phyloP scores from a whole-genome alignment of 805 yeast genomes.

The Ogataea saltuana region DNA sequence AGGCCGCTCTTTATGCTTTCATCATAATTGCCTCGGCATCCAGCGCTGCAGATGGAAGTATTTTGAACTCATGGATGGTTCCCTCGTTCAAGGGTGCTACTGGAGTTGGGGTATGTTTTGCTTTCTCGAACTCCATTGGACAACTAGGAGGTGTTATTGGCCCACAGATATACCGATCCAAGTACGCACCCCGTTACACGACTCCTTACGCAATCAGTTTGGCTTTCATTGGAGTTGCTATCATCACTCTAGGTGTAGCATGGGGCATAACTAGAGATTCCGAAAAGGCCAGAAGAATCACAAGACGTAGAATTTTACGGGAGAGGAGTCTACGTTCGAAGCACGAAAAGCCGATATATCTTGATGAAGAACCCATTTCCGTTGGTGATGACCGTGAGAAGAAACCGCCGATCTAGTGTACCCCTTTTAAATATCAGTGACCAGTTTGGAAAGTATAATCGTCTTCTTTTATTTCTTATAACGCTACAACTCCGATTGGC shows the following conservation, averaged over 20 bases:
- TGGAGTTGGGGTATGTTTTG: slow-evolving; percentile 5
- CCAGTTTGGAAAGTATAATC: too few species aligned
- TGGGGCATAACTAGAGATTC: background rate
- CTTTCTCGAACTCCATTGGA: slow-evolving; percentile 9
- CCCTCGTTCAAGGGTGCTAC: slow-evolving; percentile 9
- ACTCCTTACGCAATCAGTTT: slow-evolving; percentile 5
- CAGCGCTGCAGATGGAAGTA: slow-evolving; percentile 10
- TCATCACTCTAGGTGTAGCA: background rate
- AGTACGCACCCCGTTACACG: slow-evolving; percentile 9
- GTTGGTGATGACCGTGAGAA: background rate
- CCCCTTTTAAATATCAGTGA: too few species aligned
- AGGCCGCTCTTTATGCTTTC: slow-evolving; percentile 10
- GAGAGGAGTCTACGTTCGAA: background rate
- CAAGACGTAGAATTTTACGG: background rate
- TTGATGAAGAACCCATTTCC: slow-evolving; percentile 41
- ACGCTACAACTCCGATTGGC: too few species aligned
- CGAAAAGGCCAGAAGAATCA: background rate
- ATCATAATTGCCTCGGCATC: slow-evolving; percentile 35
- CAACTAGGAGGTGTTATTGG: slow-evolving; percentile 12
- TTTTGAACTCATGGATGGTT: slow-evolving; percentile 11
- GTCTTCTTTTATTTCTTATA: too few species aligned
- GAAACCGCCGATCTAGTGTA: background rate
- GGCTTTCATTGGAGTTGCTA: slow-evolving; percentile 3
- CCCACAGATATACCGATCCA: slow-evolving; percentile 8
- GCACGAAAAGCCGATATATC: slow-evolving; percentile 2